Percentiles rank a stretch among this genome's conserved stretches.
phyloP scores from a whole-genome alignment of 768 basidiomycete species.

The Boletus bicolor region DNA sequence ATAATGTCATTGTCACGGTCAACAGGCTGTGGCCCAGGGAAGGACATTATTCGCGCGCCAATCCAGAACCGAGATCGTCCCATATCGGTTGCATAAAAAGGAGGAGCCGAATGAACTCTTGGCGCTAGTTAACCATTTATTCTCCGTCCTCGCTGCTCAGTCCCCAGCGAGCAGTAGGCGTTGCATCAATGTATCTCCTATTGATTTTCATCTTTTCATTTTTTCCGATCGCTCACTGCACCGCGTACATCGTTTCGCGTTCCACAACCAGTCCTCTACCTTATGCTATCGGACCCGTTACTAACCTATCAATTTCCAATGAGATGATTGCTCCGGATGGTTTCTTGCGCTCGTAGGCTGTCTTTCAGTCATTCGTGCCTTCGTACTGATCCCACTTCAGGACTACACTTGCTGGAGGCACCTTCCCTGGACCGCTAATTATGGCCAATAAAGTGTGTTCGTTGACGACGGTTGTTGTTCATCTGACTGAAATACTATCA shows the following conservation, averaged over 20 bases:
- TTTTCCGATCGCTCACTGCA: conserved; percentile 8
- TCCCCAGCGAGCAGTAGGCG: background rate
- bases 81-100: background rate
- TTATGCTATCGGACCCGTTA: conserved; percentile 12
- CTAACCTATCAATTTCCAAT: conserved; percentile 40
- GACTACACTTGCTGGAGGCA: conserved; percentile 38
- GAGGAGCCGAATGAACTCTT: background rate
- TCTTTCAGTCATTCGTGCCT: background rate
- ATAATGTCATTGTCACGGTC: background rate
- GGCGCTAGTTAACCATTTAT: background rate
- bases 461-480: background rate
- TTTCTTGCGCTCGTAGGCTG: conserved; percentile 41
- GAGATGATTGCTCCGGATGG: conserved; percentile 47
- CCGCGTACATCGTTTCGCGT: conserved; percentile 18
- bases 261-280: conserved; percentile 1
- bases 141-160: background rate
- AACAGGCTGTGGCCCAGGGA: background rate
- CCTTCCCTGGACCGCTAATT: conserved; percentile 48
- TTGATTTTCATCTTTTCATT: conserved; percentile 4
- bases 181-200: conserved; percentile 13
- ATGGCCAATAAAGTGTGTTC: conserved; percentile 30
- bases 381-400: conserved; percentile 4
- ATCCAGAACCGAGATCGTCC: background rate
- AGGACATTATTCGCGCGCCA: background rate
- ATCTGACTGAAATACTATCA: background rate